Base-by-base conservation (phyloP, 495 filamentous ascomycete species). In the Aspergillus biplanus region DNA sequence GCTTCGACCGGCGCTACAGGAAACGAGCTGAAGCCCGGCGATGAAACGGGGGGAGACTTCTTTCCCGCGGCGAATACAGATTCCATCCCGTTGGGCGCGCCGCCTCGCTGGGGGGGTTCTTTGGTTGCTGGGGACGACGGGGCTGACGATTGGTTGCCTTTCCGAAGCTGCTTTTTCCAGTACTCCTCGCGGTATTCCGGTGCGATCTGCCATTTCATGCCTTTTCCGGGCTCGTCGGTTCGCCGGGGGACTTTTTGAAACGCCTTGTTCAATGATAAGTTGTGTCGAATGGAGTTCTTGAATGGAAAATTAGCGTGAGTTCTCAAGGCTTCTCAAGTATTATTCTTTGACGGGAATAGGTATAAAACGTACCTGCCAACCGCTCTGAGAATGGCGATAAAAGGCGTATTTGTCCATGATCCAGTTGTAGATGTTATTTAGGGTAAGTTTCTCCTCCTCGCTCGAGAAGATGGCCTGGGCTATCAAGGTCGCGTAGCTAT, bases 401-500 rank as follows among this genome's bases (percentile, higher is more conserved):
- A 93, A 98, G 0, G 95, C 88, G 71, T 97, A 99, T 63, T 89
- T 86, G 0, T 87, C 86, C 74, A 85, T 92, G 69, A 99, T 98
- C 80, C 88, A 97, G 52, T 87, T 85, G 74, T 99, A 99, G 62
- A 99, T 99, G 59, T 88, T 92, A 67, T 86, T 87, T 56, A 99
- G 78, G 12, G 92, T 97, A 37, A 96, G 81, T 76, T 94, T 91
- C 76, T 96, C 87, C 56, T 96, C 93, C 5, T 85, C 80, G 31
- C 87, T 92, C 33, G 86, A 87, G 59, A 97, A 85, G 58, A 99
- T 97, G 3, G 95, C 96, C 75, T 97, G 93, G 11, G 92, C 93
- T 71, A 99, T 99, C 80, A 99, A 84, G 69, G 95, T 89, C n/a
- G 95, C 92, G 75, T 99, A 99, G 73, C 93, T 97, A 76, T 89